Conservation (phyloP, 257 asterid species). For the Nicotiana obtusifolia region DNA sequence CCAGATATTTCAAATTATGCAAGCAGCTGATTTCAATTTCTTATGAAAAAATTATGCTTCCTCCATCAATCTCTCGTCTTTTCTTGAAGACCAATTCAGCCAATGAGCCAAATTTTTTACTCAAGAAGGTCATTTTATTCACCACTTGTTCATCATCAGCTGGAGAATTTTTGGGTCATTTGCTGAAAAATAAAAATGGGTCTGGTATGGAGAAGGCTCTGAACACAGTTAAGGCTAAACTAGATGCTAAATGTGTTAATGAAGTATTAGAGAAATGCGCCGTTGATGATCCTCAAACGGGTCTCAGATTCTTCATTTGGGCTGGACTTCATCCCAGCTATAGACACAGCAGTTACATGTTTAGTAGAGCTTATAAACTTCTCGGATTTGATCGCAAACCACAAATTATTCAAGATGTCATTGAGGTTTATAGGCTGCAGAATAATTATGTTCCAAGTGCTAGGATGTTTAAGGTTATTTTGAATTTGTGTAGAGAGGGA, state of each 20-base stretch:
- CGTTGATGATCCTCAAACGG: constrained; percentile 50
- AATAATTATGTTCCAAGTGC: constrained; percentile 32
- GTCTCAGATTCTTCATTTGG: constrained; percentile 83
- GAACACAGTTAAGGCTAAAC: constrained; percentile 34
- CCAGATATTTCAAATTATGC: neutral
- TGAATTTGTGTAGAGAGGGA: constrained; percentile 70
- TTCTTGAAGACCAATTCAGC: constrained; percentile 18
- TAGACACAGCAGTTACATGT: constrained; percentile 51
- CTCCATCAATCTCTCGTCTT: constrained; percentile 25
- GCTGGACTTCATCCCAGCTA: constrained; percentile 68
- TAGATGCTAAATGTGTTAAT: constrained; percentile 47
- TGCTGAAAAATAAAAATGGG: constrained; percentile 37
- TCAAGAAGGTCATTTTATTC: constrained; percentile 18
- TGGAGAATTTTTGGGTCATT: constrained; percentile 39
- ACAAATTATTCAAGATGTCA: constrained; percentile 32
- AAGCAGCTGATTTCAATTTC: neutral
- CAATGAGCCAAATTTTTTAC: constrained; percentile 15
- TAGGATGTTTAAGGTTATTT: constrained; percentile 62
- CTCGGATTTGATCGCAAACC: constrained; percentile 47
- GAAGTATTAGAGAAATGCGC: constrained; percentile 53
- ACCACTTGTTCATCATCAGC: constrained; percentile 41
- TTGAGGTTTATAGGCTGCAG: constrained; percentile 47
- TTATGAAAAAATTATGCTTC: neutral
- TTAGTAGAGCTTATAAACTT: constrained; percentile 50
- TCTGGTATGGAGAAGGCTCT: constrained; percentile 48